A percentile compares a stretch with the other conserved stretches of the same genome.
Evolutionary conservation across 2,329 filamentous ascomycete species (phyloP).

Genomic region (Delphinella strobiligena): DNA sequence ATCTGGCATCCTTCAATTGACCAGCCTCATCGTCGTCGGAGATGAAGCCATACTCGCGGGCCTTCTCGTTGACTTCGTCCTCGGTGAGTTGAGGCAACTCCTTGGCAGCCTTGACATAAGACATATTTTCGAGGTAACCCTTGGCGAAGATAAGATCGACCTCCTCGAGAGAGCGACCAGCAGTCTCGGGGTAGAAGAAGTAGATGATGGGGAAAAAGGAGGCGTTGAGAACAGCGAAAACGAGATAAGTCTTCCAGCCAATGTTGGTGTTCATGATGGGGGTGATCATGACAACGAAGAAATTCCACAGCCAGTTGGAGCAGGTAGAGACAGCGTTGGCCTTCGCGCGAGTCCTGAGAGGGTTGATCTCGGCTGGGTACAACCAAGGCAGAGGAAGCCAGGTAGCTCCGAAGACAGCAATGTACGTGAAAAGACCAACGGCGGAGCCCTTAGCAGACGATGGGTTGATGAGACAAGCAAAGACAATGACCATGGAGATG

Average conservation of each 20-base stretch:
- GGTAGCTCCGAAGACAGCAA: constrained; percentile 57
- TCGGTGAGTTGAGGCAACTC: constrained; percentile 23
- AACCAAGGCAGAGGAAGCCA: constrained; percentile 19
- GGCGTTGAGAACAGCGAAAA: constrained; percentile 39
- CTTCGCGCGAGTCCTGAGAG: constrained; percentile 37
- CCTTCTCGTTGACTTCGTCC: constrained; percentile 19
- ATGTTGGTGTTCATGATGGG: constrained; percentile 35
- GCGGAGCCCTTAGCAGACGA: constrained; percentile 35
- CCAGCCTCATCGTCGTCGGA: constrained; percentile 22
- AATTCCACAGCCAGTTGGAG: constrained; percentile 30
- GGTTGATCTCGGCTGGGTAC: constrained; percentile 28
- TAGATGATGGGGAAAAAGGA: constrained; percentile 45
- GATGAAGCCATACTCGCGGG: constrained; percentile 21
- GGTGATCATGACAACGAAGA: constrained; percentile 17
- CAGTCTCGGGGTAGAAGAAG: constrained; percentile 40
- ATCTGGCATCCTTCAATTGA: constrained; percentile 10
- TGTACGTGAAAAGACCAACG: constrained; percentile 57
- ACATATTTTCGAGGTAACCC: constrained; percentile 18
- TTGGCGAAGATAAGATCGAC: constrained; percentile 33
- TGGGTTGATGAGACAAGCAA: background rate
- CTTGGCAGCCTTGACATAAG: constrained; percentile 24
- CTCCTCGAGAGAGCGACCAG: constrained; percentile 42
- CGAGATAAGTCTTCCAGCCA: constrained; percentile 37
- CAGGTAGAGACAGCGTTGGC: constrained; percentile 35
- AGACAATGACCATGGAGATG: constrained; percentile 14